Percentiles rank a stretch among this genome's conserved stretches.
Conservation (phyloP, 225 moss, liverwort and hornwort genomes). For the Bryum argenteum region DNA sequence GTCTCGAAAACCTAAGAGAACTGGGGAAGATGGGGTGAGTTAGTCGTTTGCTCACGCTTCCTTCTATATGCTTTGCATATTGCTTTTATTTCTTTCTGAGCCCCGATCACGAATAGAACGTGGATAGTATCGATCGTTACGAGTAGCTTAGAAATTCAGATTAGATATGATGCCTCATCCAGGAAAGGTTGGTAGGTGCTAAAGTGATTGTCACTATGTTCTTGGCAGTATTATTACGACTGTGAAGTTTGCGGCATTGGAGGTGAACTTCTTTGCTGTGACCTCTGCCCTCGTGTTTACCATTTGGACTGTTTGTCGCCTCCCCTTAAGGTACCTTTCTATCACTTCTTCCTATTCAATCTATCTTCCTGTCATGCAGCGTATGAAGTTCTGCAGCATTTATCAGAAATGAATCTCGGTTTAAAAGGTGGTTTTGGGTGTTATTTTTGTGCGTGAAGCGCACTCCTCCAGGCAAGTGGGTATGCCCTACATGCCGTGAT, state of each 20-base stretch:
- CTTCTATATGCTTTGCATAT: not conserved
- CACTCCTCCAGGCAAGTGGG: constrained; percentile 97
- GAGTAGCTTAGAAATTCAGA: not conserved
- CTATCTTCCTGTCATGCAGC: not conserved
- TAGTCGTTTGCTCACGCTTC: constrained; percentile 5
- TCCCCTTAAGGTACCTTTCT: constrained; percentile 79
- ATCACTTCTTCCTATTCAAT: constrained; percentile 22
- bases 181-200: constrained; percentile 1
- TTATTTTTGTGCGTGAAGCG: constrained; percentile 54
- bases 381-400: not conserved
- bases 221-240: constrained; percentile 91
- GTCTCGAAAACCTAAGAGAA: constrained; percentile 61
- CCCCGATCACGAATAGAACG: not conserved
- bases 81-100: not conserved
- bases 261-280: constrained; percentile 91
- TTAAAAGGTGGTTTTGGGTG: constrained; percentile 19
- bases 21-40: constrained; percentile 98
- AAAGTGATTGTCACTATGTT: constrained; percentile 20
- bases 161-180: not conserved
- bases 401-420: not conserved
- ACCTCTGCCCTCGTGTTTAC: constrained; percentile 93
- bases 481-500: constrained; percentile 79
- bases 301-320: constrained; percentile 93
- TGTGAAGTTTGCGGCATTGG: constrained; percentile 96
- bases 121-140: not conserved